Evolutionary conservation across 768 basidiomycete genomes (phyloP).

Genomic region (Boletus pseudo-olivaceus): DNA sequence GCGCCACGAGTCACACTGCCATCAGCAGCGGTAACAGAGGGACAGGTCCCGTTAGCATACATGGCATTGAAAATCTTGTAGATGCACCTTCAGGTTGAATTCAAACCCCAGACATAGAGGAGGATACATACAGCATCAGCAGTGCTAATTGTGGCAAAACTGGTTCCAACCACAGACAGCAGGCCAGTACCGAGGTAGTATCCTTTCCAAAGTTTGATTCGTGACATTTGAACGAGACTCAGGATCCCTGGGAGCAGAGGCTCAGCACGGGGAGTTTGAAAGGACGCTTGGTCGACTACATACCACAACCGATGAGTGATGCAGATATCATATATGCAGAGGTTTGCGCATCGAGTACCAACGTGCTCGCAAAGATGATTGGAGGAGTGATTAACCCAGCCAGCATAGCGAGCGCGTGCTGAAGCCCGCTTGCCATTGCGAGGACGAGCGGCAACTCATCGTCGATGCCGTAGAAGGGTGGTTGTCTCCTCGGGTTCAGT

Average conservation of each 20-base stretch:
- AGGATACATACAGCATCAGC: constrained; percentile 53
- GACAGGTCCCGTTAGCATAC: constrained; percentile 78
- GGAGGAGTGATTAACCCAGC: constrained; percentile 82
- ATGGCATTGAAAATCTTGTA: constrained; percentile 67
- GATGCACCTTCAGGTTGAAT: not conserved
- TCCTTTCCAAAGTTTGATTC: constrained; percentile 53
- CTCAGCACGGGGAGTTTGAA: not conserved
- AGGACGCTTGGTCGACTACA: constrained; percentile 19
- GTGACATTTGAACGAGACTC: constrained; percentile 77
- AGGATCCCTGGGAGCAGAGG: constrained; percentile 53
- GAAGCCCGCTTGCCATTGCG: constrained; percentile 68
- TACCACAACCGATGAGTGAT: constrained; percentile 74
- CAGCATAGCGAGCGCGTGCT: constrained; percentile 79
- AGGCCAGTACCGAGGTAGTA: constrained; percentile 80
- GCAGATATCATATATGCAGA: constrained; percentile 81
- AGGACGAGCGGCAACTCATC: constrained; percentile 69
- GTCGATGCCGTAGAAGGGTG: constrained; percentile 76
- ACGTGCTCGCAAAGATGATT: constrained; percentile 67
- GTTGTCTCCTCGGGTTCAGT: constrained; percentile 30
- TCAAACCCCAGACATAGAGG: not conserved
- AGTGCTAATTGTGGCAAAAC: constrained; percentile 74
- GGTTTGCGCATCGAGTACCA: constrained; percentile 54
- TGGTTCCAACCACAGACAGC: constrained; percentile 77
- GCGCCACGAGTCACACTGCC: constrained; percentile 56
- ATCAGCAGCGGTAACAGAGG: constrained; percentile 50